Base-by-base conservation (phyloP, 352 stramenopile species). In the Pythium grandisporangium region DNA sequence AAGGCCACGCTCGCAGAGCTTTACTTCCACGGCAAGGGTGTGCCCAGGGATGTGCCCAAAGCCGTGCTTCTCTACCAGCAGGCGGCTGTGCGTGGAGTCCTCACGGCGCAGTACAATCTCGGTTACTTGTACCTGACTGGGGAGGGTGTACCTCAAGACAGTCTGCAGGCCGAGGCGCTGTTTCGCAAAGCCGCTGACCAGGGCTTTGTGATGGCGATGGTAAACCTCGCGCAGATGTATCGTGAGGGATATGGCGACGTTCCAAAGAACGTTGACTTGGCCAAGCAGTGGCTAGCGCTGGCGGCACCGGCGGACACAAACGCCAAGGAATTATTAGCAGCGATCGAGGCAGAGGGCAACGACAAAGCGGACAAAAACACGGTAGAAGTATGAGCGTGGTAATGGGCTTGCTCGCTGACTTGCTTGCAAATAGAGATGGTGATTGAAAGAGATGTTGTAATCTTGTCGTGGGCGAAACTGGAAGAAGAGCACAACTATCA, bases 161-260 rank as follows among this genome's bases (percentile, higher is more conserved):
- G 68, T 6, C 54, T 83, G 4, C 58, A 84, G 43, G 80, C 80
- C 5, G 79, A 89, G 36, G 55, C 70, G 24, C 59, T 89, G 3
- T 93, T 93, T 45, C 70, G 76, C 12, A 62, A 64, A 25, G 74
- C 80, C 4, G 77, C 80, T 0, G 76, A 86, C 10, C 73, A 89
- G 41, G 77, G 77, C 5, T 88, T 90, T 42, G 72, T 87, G 47
- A 87, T 91, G 72, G 80, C 80, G 10, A 93, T 93, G 72, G 70
- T 93, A 11, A 93, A 93, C 23, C 61, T 93, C 23, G 80, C 80
- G 23, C 71, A 91, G 25, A 89, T 93, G 77, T 88, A 91, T 42
- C 65, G 72, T 12, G 68, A 56, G 8, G 80, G 80, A 0, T 81
- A 87, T 36, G 77, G 60, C 11, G 57, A 67, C 21, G 73, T 93